Base-by-base conservation (phyloP, 805 yeast species). In the Torulaspora maleeae region DNA sequence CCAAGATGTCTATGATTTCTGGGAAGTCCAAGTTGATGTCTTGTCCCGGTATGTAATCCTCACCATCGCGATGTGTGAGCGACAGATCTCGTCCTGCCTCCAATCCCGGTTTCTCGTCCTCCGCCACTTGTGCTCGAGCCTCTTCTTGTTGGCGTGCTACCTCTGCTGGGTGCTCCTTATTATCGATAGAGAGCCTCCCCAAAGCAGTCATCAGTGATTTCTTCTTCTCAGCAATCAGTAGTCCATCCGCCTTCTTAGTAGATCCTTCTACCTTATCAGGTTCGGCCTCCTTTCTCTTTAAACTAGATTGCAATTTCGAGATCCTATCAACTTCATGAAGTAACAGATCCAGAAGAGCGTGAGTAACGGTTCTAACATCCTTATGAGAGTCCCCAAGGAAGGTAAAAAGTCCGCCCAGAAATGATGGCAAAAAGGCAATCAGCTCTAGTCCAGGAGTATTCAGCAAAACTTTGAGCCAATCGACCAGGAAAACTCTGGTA, bases 381-480 rank as follows among this genome's bases (percentile, higher is more conserved):
- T 82, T 80, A 50, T 88, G 88, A 2, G 91, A 74, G 54, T 86
- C 91, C 52, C 86, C 86, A 38, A 91, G 70, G 56, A 87, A 91
- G 15, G 82, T 76, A 37, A 91, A 71, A 49, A 91, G 69, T 3
- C 67, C 96, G 39, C 89, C 93, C 32, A 93, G 71, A 61, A 93
- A 88, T 30, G 90, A 85, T 1, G 99, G 96, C 38, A 93, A 70
- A 60, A 85, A 93, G 0, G 95, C 78, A 15, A 93, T 80, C 47
- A 93, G 70, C 56, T 91, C 96, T 43, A 91, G 71, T 43, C 91
- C 95, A 0, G 99, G 98, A 6, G 90, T 87, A 9, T 93, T 88
- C 64, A 91, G 93, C 39, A 93, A 72, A n/a, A 93, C 76, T 52
- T 88, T 84, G 38, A 93, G 75, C 99, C 99, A 93, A 41, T 95